Percentiles rank a stretch among this genome's conserved stretches.
These are phyloP conservation scores for Suillus variegatus DNA, from an alignment of 768 basidiomycete species.

Conservation along the genomic window DNA sequence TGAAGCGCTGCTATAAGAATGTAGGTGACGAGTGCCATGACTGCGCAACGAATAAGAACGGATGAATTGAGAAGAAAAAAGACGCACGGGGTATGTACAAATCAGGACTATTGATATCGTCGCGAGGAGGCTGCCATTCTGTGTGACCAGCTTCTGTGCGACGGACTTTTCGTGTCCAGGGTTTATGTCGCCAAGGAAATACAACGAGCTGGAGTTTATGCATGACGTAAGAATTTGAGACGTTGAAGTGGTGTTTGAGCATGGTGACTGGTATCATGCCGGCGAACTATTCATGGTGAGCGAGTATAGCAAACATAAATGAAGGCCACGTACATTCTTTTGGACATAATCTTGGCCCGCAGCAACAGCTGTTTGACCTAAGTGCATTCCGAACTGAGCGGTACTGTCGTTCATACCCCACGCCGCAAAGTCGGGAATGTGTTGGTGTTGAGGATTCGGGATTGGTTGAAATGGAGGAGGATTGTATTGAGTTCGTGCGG, in stretches of 20 bases:
- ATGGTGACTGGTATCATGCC: slow-evolving; percentile 73
- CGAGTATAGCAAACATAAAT: background rate
- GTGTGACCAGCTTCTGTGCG: slow-evolving; percentile 63
- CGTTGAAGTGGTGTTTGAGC: slow-evolving; percentile 92
- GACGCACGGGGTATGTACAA: slow-evolving; percentile 88
- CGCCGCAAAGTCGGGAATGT: slow-evolving; percentile 52
- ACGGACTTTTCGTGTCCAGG: slow-evolving; percentile 74
- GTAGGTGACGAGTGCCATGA: slow-evolving; percentile 96
- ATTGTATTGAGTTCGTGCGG: slow-evolving; percentile 38
- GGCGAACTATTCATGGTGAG: slow-evolving; percentile 58
- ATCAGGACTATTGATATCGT: slow-evolving; percentile 95
- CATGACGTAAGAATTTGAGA: slow-evolving; percentile 94
- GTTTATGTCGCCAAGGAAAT: slow-evolving; percentile 94
- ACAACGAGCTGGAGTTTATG: slow-evolving; percentile 83
- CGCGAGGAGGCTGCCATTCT: slow-evolving; percentile 87
- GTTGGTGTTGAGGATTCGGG: slow-evolving; percentile 39
- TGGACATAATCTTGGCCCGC: slow-evolving; percentile 97
- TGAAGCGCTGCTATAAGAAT: slow-evolving; percentile 86
- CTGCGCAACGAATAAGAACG: slow-evolving; percentile 39
- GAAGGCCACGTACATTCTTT: slow-evolving; percentile 68
- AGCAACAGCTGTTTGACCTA: slow-evolving; percentile 87
- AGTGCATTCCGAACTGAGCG: slow-evolving; percentile 94
- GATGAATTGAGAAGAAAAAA: slow-evolving; percentile 1
- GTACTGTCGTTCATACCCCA: slow-evolving; percentile 94
- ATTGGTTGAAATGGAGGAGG: slow-evolving; percentile 50